Evolutionary conservation across 139 green algal genomes (phyloP), one percentile per base, ranked within the genome.

Genomic region (Chlorella sp.): DNA sequence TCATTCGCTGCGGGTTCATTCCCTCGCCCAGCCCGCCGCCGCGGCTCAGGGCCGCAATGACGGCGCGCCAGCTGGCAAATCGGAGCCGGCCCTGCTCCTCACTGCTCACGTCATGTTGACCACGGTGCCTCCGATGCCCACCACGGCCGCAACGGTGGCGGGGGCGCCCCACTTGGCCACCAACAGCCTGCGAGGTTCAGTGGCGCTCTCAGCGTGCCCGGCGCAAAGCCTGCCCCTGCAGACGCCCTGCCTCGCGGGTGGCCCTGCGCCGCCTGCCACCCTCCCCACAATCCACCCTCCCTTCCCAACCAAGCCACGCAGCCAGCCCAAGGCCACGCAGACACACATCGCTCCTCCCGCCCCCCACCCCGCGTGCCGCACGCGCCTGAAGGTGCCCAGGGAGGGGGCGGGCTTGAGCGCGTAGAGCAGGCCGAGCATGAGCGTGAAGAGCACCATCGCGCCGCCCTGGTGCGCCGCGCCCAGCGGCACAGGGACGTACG

Each of bases 391-490:
- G 35, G 72, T 68, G 46, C 72, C 58, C 45, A 78, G 72, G 8
- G 45, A 63, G 72, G 72, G 72, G 15, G 45, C 61, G 15, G 72
- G 60, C 60, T 51, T 71, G 43, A 78, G 41, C 0, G 84, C 73
- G 85, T 99, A 94, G 63, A 99, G 84, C 71, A 96, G 84, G 27
- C 63, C 77, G 50, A 98, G 82, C 56, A 91, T 77, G 8, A 93
- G 77, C 1, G 92, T 95, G 71, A 99, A 96, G 14, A 99, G 87
- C 45, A 89, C 90, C 19, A 99, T 84, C 1, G 96, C 96, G 41
- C 91, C 91, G 51, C 90, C 92, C 70, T 97, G 93, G 81, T 97
- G 93, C 12, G 84, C 85, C 5, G 91, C 86, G 8, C 96, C 96
- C 48, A 99, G 82, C 0, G 83, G 77, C 14, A 93, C 85, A 0